Evolutionary conservation across 352 stramenopile genomes (phyloP).

Genomic region (Globisporangium cederbergense): DNA sequence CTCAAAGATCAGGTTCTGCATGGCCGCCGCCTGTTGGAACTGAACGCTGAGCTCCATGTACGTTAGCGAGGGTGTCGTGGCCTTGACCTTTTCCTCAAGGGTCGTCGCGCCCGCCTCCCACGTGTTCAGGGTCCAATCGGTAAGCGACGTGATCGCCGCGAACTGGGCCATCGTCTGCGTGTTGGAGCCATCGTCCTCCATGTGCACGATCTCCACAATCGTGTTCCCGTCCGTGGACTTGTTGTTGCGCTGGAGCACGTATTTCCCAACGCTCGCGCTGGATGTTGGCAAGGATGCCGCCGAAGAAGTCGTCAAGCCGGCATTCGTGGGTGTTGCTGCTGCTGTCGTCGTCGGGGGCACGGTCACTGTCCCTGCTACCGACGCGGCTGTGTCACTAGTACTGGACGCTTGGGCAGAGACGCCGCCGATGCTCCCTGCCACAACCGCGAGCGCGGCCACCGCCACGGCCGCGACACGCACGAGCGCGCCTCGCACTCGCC

Average conservation of each 20-base stretch:
- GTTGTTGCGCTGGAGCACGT: constrained; percentile 28
- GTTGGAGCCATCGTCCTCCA: constrained; percentile 14
- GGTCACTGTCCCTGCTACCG: background rate
- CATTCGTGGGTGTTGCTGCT: background rate
- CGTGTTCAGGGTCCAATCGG: constrained; percentile 30
- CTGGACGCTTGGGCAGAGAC: background rate
- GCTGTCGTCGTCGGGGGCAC: background rate
- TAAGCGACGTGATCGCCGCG: constrained; percentile 18
- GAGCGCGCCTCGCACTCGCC: background rate
- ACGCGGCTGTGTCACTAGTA: background rate
- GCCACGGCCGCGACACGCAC: background rate
- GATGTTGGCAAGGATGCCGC: background rate
- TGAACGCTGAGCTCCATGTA: constrained; percentile 17
- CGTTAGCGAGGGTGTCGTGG: constrained; percentile 26
- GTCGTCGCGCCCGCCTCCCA: constrained; percentile 25
- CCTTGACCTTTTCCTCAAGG: constrained; percentile 14
- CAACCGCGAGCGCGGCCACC: background rate
- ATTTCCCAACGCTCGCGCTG: constrained; percentile 11
- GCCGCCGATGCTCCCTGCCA: background rate
- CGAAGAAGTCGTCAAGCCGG: background rate
- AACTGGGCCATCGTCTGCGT: constrained; percentile 16
- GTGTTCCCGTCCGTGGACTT: constrained; percentile 10
- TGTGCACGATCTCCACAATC: constrained; percentile 22
- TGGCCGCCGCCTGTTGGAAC: background rate
- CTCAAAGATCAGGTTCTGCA: constrained; percentile 14